Evolutionary conservation across 139 green algal genomes (phyloP).

Genomic region (Micractinium sp.): DNA sequence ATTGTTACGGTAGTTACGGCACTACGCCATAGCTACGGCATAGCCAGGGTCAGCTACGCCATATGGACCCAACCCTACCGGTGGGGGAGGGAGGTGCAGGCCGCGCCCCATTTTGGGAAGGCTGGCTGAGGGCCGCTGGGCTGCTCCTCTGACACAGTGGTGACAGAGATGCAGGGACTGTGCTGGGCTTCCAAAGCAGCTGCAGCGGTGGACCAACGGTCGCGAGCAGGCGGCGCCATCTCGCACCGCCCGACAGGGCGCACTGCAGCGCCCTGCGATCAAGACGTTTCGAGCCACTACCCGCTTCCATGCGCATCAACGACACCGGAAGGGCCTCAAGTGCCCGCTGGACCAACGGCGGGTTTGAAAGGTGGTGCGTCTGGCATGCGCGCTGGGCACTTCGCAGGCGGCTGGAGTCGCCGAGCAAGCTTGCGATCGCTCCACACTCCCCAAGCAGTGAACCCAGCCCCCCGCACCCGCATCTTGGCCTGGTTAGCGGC

Average conservation of each 20-base stretch:
- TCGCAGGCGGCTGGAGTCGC: neutral
- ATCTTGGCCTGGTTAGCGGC: slow-evolving; percentile 59
- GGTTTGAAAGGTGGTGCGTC: neutral
- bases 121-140: too few relatives aligned
- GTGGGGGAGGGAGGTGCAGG: too few relatives aligned
- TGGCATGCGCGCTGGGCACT: neutral
- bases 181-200: too few relatives aligned
- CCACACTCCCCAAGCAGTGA: neutral
- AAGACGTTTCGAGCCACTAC: neutral
- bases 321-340: too few relatives aligned
- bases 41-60: too few relatives aligned
- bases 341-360: neutral
- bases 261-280: slow-evolving; percentile 4
- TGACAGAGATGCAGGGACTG: too few relatives aligned
- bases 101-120: too few relatives aligned
- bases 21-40: too few relatives aligned
- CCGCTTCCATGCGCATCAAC: neutral
- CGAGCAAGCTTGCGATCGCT: too few relatives aligned
- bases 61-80: too few relatives aligned
- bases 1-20: too few relatives aligned
- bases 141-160: too few relatives aligned
- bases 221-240: neutral
- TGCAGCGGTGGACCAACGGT: neutral
- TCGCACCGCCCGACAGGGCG: neutral
- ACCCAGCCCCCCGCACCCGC: slow-evolving; percentile 29